These are phyloP conservation scores for Solanum stenotomum DNA, from an alignment of 257 asterid species.

Conservation along the genomic window DNA sequence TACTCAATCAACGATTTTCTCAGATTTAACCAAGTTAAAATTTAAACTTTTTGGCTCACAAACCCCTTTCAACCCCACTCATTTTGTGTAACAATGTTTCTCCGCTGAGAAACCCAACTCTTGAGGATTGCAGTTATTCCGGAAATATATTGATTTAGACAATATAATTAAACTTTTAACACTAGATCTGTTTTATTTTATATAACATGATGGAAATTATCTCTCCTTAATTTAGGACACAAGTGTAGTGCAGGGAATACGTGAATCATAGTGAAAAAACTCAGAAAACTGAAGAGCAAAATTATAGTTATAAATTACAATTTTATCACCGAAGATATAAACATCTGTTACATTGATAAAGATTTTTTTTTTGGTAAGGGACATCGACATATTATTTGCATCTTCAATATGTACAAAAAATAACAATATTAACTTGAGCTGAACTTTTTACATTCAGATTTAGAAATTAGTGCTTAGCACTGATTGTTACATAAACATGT, in stretches of 20 bases:
- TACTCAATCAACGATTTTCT: neutral
- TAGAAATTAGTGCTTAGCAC: neutral
- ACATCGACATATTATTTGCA: neutral
- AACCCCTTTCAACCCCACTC: neutral
- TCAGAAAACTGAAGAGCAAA: neutral
- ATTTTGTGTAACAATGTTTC: neutral
- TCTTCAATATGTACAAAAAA: neutral
- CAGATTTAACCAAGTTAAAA: neutral
- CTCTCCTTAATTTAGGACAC: neutral
- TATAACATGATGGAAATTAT: neutral
- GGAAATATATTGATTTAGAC: neutral
- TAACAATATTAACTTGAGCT: neutral
- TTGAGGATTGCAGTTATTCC: neutral
- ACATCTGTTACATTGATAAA: neutral
- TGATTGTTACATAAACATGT: neutral
- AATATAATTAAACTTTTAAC: neutral
- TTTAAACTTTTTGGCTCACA: neutral
- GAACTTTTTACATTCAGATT: neutral
- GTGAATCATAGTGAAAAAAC: neutral
- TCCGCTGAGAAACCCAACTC: neutral
- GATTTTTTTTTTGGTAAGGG: neutral
- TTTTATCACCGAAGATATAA: neutral
- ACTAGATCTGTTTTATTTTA: neutral
- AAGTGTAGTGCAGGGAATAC: neutral
- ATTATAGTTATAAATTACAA: neutral